These are phyloP conservation scores for Conticribra weissflogii DNA, from an alignment of 108 stramenopile genomes.

Conservation along the genomic window DNA sequence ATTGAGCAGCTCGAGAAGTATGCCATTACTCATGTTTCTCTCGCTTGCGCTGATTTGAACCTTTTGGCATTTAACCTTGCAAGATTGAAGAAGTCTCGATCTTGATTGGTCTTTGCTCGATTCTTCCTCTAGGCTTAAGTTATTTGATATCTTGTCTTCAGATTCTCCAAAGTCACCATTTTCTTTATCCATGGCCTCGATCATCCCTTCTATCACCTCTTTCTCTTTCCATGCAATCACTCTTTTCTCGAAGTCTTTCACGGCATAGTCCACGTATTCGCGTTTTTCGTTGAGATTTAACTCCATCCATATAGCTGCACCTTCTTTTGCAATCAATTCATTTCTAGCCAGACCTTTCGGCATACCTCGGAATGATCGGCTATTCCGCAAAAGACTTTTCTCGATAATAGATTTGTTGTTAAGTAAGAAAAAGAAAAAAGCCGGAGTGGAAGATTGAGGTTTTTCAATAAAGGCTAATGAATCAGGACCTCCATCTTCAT, in stretches of 20 bases:
- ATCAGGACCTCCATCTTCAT: constrained; percentile 42
- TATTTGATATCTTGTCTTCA: constrained; percentile 13
- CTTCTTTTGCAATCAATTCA: constrained; percentile 81
- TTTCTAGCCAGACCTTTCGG: constrained; percentile 72
- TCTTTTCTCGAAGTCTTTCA: constrained; percentile 74
- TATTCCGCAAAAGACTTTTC: constrained; percentile 55
- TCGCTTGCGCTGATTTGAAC: constrained; percentile 1
- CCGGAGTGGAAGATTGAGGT: constrained; percentile 38
- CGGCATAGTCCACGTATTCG: constrained; percentile 67
- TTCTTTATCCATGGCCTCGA: constrained; percentile 29
- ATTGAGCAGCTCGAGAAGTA: constrained; percentile 73
- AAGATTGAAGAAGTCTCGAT: constrained; percentile 24
- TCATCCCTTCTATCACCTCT: constrained; percentile 73
- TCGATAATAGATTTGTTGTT: constrained; percentile 76
- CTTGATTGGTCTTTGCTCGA: constrained; percentile 11
- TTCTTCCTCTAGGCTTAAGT: constrained; percentile 21
- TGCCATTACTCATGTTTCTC: constrained; percentile 41
- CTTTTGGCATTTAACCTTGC: constrained; percentile 23
- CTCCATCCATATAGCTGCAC: constrained; percentile 67
- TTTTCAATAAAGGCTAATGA: constrained; percentile 37
- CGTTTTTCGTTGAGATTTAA: constrained; percentile 49
- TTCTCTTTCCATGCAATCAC: constrained; percentile 87
- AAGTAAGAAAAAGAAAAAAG: constrained; percentile 56
- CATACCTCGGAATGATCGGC: constrained; percentile 67
- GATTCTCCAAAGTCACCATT: constrained; percentile 37